These are phyloP conservation scores for Komagataella populi DNA, from an alignment of 805 yeast species.

Conservation along the genomic window DNA sequence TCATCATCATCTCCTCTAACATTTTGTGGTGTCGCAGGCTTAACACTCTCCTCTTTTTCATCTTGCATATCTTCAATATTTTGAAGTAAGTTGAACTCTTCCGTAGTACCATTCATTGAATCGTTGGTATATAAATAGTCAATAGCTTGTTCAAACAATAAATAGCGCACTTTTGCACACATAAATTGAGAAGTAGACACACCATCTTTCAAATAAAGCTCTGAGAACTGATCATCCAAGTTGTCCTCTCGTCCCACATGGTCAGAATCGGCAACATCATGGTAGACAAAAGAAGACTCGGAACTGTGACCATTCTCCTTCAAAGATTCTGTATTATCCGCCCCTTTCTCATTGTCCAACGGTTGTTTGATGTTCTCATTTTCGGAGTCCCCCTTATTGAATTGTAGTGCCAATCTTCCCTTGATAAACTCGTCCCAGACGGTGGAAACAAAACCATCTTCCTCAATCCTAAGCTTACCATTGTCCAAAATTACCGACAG, in stretches of 20 bases:
- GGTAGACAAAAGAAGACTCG: neutral
- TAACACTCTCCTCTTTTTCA: conserved; percentile 9
- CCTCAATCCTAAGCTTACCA: conserved; percentile 8
- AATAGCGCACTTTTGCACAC: conserved; percentile 51
- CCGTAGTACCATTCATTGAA: conserved; percentile 5
- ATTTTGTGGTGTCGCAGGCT: conserved; percentile 8
- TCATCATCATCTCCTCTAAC: conserved; percentile 17
- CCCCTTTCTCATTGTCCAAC: neutral
- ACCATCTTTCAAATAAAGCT: conserved; percentile 31
- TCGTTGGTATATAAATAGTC: conserved; percentile 24
- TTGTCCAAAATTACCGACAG: conserved; percentile 29
- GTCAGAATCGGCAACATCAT: conserved; percentile 1
- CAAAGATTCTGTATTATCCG: neutral
- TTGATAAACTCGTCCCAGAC: conserved; percentile 35
- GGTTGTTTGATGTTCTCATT: neutral
- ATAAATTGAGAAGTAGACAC: conserved; percentile 34
- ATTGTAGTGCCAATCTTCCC: conserved; percentile 19
- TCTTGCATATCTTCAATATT: conserved; percentile 16
- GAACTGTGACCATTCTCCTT: neutral
- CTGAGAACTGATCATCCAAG: conserved; percentile 19
- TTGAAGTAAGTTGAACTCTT: conserved; percentile 8
- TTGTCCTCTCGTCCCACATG: conserved; percentile 6
- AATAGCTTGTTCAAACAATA: conserved; percentile 61
- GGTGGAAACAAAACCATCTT: neutral
- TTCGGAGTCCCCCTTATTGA: conserved; percentile 13